phyloP scores from a whole-genome alignment of 306 rosid genomes.

The Ammopiptanthus mongolicus region DNA sequence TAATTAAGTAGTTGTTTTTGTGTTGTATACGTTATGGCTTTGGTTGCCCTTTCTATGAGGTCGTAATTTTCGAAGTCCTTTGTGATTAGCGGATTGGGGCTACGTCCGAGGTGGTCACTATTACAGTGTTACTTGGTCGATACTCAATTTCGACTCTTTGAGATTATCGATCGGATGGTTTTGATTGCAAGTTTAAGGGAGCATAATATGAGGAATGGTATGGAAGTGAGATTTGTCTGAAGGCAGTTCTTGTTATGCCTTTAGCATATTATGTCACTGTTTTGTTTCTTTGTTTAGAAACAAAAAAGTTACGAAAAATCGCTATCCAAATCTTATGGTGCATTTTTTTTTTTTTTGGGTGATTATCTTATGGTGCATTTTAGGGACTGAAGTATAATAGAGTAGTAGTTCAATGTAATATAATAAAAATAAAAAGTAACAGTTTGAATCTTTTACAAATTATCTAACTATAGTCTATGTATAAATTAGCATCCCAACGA shows the following conservation, averaged over 20 bases:
- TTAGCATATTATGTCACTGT: not conserved
- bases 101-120: not conserved
- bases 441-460: not conserved
- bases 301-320: not conserved
- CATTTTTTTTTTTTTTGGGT: too few relatives aligned
- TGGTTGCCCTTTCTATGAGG: conserved; percentile 10
- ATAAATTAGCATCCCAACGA: not conserved
- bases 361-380: not conserved
- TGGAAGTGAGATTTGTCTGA: conserved; percentile 3
- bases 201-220: not conserved
- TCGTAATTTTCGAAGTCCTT: not conserved
- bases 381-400: not conserved
- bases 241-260: not conserved
- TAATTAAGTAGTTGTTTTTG: conserved; percentile 6
- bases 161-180: conserved; percentile 20
- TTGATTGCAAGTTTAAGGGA: not conserved
- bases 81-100: not conserved
- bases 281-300: not conserved
- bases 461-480: not conserved
- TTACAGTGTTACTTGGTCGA: not conserved
- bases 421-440: not conserved
- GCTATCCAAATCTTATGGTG: not conserved
- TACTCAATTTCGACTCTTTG: not conserved
- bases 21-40: not conserved
- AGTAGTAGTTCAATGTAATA: not conserved